Conservation (phyloP, 1,284 basidiomycete genomes). For the Heterobasidion annosum region DNA sequence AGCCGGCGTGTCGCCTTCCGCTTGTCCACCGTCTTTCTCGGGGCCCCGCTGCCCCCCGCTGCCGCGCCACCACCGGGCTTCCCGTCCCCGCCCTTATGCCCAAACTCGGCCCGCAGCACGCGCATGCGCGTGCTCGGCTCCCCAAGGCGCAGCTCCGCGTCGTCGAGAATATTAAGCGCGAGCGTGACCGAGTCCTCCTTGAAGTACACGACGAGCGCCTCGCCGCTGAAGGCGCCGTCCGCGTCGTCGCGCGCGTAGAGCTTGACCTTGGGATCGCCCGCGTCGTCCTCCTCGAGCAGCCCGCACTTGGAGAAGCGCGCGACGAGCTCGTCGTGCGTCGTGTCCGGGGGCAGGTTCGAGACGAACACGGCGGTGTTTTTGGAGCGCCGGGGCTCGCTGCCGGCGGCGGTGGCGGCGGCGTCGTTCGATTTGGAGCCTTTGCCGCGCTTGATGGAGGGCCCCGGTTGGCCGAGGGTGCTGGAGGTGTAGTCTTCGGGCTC, state of each 20-base stretch:
- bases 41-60: constrained; percentile 26
- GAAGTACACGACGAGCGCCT: constrained; percentile 95
- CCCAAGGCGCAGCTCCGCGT: constrained; percentile 86
- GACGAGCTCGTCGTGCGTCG: constrained; percentile 69
- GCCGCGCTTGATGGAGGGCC: constrained; percentile 54
- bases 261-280: constrained; percentile 85
- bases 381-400: constrained; percentile 34
- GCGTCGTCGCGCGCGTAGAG: constrained; percentile 88
- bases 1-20: constrained; percentile 75
- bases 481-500: constrained; percentile 69
- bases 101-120: constrained; percentile 83
- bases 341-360: constrained; percentile 74
- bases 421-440: constrained; percentile 42
- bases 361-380: constrained; percentile 95
- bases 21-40: constrained; percentile 70
- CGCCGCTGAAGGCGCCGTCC: constrained; percentile 85
- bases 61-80: constrained; percentile 15
- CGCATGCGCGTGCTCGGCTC: constrained; percentile 68
- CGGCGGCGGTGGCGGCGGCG: constrained; percentile 25
- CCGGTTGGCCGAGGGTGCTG: constrained; percentile 34
- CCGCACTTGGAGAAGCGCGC: constrained; percentile 86
- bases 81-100: constrained; percentile 41
- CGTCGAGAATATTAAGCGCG: constrained; percentile 84
- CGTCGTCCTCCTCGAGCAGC: constrained; percentile 86
- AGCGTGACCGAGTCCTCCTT: constrained; percentile 91